Percentiles rank a stretch among this genome's conserved stretches.
phyloP scores from a whole-genome alignment of 2,329 filamentous ascomycete genomes.

The Penicillium italicum region DNA sequence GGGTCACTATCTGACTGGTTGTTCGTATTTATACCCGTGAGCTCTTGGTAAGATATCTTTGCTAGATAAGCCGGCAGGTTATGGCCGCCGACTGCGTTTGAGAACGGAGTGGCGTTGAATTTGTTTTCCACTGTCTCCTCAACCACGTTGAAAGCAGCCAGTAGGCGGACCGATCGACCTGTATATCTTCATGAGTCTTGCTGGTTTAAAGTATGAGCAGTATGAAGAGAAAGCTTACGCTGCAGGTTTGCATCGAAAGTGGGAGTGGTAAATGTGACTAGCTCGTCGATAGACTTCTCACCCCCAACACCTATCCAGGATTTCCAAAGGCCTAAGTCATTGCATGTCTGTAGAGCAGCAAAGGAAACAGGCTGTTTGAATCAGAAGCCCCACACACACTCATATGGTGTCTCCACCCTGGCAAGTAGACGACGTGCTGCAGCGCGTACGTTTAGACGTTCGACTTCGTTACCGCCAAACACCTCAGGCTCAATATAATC shows the following conservation, averaged over 20 bases:
- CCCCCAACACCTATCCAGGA: conserved; percentile 30
- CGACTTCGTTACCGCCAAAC: conserved; percentile 21
- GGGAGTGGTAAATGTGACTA: conserved; percentile 25
- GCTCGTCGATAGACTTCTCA: conserved; percentile 28
- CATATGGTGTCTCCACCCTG: conserved; percentile 32
- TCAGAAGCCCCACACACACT: conserved; percentile 32
- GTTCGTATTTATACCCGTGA: conserved; percentile 25
- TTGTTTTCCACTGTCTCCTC: conserved; percentile 30
- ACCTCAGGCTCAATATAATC: conserved; percentile 16
- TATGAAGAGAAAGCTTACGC: conserved; percentile 13
- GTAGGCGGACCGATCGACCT: conserved; percentile 31
- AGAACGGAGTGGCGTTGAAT: conserved; percentile 34
- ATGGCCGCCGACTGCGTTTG: conserved; percentile 29
- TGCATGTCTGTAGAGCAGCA: conserved; percentile 29
- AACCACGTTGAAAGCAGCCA: conserved; percentile 32
- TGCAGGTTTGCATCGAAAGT: conserved; percentile 29
- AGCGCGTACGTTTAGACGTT: conserved; percentile 24
- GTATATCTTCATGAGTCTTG: not conserved
- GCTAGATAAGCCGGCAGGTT: conserved; percentile 35
- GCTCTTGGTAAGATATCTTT: conserved; percentile 34
- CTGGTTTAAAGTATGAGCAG: too few relatives aligned
- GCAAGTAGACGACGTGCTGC: conserved; percentile 31
- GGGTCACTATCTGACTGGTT: conserved; percentile 23
- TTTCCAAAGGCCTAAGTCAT: conserved; percentile 33
- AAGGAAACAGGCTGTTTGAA: conserved; percentile 32